phyloP scores from a whole-genome alignment of 352 stramenopile genomes.

The Phytophthora syringae region DNA sequence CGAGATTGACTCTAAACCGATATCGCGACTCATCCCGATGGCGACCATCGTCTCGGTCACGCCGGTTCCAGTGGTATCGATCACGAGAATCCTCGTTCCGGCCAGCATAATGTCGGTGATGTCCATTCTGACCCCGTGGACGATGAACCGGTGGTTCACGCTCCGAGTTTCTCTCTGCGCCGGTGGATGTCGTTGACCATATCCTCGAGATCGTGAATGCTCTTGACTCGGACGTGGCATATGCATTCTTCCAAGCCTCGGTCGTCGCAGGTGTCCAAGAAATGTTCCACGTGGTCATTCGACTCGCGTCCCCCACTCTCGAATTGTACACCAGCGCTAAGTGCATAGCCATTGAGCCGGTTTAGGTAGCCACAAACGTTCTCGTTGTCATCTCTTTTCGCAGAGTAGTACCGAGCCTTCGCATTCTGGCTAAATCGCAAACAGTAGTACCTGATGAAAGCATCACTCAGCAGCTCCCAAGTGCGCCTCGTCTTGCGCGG shows the following conservation, averaged over 20 bases:
- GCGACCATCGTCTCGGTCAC: neutral
- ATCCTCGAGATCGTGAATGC: neutral
- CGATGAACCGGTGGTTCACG: neutral
- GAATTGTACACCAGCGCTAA: too few relatives aligned
- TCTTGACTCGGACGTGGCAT: neutral
- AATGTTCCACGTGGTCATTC: neutral
- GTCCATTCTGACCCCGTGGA: too few relatives aligned
- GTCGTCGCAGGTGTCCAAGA: neutral
- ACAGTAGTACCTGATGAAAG: constrained; percentile 8
- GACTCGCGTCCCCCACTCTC: neutral
- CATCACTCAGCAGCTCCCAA: neutral
- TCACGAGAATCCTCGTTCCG: neutral
- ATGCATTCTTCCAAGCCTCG: neutral
- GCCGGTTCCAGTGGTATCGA: neutral
- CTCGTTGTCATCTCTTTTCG: neutral
- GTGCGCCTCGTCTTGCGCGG: neutral
- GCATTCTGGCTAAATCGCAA: neutral
- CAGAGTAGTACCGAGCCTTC: constrained; percentile 8
- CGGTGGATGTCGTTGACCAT: neutral
- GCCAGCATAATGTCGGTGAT: neutral
- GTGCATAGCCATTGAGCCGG: too few relatives aligned
- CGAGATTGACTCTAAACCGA: neutral
- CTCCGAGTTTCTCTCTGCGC: neutral
- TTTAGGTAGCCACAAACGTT: neutral
- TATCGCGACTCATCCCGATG: neutral